A percentile compares a stretch with the other conserved stretches of the same genome.
Conservation (phyloP, 139 green algal genomes). For the Marvania coccoides region DNA sequence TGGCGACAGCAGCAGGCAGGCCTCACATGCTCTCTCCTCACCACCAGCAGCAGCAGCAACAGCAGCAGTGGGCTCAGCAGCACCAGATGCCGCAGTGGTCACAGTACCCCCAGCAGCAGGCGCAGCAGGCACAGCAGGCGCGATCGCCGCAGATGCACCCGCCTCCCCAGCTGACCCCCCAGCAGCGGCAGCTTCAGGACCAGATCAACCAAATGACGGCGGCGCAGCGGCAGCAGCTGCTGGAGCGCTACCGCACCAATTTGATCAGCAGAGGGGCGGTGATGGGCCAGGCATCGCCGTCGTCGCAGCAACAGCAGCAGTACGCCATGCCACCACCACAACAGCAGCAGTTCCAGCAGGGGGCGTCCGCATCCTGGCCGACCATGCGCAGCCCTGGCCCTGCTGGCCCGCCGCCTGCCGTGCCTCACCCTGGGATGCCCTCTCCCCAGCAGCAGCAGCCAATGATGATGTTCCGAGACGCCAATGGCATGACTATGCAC, state of each 20-base stretch:
- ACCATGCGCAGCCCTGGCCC: not conserved
- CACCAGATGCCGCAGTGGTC: not conserved
- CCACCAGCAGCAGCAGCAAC: not conserved
- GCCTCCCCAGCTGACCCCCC: no score
- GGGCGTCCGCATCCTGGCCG: not conserved
- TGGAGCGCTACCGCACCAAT: not conserved
- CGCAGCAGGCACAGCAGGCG: constrained; percentile 21
- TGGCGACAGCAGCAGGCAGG: no score
- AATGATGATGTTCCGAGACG: no score
- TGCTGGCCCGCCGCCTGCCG: not conserved
- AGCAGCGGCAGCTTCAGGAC: no score
- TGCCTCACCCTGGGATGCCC: no score
- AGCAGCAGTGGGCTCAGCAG: not conserved
- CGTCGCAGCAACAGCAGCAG: not conserved
- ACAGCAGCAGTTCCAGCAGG: not conserved
- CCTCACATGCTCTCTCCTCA: no score
- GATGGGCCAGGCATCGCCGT: not conserved
- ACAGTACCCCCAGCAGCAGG: no score
- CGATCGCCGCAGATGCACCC: no score
- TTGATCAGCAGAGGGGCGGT: not conserved
- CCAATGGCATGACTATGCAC: no score
- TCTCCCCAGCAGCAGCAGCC: no score
- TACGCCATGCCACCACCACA: not conserved
- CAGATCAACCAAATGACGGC: not conserved
- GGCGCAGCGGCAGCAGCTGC: not conserved